Evolutionary conservation across 2,329 filamentous ascomycete genomes (phyloP).

Genomic region (Trichoderma aggressivum): DNA sequence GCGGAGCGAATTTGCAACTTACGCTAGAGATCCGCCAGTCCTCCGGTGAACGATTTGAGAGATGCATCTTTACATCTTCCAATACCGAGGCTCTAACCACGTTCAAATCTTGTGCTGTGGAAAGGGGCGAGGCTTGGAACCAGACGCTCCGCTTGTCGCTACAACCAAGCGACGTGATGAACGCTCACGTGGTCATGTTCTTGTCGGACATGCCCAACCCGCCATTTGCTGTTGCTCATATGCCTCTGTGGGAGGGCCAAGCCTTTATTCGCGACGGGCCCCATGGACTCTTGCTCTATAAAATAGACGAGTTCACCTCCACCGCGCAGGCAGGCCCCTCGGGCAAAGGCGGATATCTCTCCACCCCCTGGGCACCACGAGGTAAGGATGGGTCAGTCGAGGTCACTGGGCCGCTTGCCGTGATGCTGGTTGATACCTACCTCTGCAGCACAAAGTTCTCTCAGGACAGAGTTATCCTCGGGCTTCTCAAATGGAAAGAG

Average conservation of each 20-base stretch:
- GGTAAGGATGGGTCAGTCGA: slow-evolving; percentile 67
- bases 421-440: slow-evolving; percentile 76
- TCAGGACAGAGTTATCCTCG: slow-evolving; percentile 82
- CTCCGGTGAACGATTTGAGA: slow-evolving; percentile 77
- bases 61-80: slow-evolving; percentile 82
- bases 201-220: slow-evolving; percentile 81
- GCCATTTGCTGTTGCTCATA: slow-evolving; percentile 87
- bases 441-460: slow-evolving; percentile 94
- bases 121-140: slow-evolving; percentile 79
- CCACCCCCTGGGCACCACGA: slow-evolving; percentile 72
- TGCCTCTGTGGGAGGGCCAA: slow-evolving; percentile 89
- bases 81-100: slow-evolving; percentile 75
- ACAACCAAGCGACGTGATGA: slow-evolving; percentile 72
- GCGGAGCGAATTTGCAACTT: slow-evolving; percentile 76
- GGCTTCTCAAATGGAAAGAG: slow-evolving; percentile 83
- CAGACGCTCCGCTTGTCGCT: slow-evolving; percentile 82
- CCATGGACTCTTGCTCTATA: slow-evolving; percentile 80
- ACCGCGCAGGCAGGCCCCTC: slow-evolving; percentile 56
- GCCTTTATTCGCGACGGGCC: slow-evolving; percentile 85
- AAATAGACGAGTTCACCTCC: slow-evolving; percentile 86
- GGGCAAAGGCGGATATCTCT: slow-evolving; percentile 83
- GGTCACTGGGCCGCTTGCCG: slow-evolving; percentile 74
- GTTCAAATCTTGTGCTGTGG: slow-evolving; percentile 81
- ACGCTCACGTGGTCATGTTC: slow-evolving; percentile 84
- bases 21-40: slow-evolving; percentile 82